phyloP scores from a whole-genome alignment of 495 filamentous ascomycete species.

The Aspergillus asperescens region DNA sequence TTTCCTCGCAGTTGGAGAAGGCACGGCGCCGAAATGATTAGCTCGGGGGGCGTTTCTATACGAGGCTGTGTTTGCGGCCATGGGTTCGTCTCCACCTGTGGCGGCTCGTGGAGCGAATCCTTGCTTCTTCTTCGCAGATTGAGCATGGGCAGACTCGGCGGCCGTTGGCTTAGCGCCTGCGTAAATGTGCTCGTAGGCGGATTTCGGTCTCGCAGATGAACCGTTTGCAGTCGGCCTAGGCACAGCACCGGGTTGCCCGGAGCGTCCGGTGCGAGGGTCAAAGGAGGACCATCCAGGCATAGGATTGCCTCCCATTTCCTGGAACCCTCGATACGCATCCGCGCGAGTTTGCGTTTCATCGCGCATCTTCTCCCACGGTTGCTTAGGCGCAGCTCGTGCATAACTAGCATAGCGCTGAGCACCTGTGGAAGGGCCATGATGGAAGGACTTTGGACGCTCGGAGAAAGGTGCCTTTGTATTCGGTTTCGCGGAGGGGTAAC shows the following conservation, averaged over 20 bases:
- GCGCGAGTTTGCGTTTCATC: conserved; percentile 51
- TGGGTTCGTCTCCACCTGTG: conserved; percentile 53
- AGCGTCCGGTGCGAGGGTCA: conserved; percentile 35
- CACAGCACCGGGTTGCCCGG: conserved; percentile 20
- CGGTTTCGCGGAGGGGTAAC: conserved; percentile 25
- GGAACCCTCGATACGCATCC: conserved; percentile 61
- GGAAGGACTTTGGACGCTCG: conserved; percentile 26
- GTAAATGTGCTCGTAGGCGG: conserved; percentile 45
- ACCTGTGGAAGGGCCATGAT: conserved; percentile 45
- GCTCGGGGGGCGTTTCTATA: conserved; percentile 41
- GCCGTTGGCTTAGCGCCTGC: conserved; percentile 25
- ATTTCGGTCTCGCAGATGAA: conserved; percentile 29
- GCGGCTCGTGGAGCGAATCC: conserved; percentile 50
- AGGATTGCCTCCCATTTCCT: conserved; percentile 55
- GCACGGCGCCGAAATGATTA: conserved; percentile 37
- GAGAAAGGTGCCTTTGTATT: conserved; percentile 25
- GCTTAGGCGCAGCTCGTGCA: conserved; percentile 39
- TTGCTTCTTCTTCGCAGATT: conserved; percentile 45
- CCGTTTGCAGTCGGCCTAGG: conserved; percentile 34
- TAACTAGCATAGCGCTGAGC: conserved; percentile 53
- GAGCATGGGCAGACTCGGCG: conserved; percentile 31
- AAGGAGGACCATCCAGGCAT: conserved; percentile 35
- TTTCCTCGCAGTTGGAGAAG: conserved; percentile 41
- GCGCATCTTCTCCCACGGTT: conserved; percentile 38
- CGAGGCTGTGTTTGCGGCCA: conserved; percentile 47